Conservation (phyloP, 176 grass and related monocot genomes). For the Neostapfia colusana region DNA sequence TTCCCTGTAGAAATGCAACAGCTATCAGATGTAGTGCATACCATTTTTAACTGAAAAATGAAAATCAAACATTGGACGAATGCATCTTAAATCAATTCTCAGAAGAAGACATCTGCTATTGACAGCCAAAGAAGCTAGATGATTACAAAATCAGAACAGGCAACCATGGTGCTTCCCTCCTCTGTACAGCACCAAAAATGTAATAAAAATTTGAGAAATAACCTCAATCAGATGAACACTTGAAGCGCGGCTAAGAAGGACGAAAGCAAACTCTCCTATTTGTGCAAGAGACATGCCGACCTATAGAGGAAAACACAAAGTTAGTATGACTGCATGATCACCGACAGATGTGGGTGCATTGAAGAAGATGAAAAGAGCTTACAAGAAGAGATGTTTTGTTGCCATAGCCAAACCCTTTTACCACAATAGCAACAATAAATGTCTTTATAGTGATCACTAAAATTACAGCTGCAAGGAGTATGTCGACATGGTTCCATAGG, state of each 20-base stretch:
- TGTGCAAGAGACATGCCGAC: slow-evolving; percentile 99
- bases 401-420: slow-evolving; percentile 97
- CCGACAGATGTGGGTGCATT: not conserved
- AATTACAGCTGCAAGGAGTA: slow-evolving; percentile 96
- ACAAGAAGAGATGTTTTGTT: slow-evolving; percentile 99
- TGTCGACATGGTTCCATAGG: slow-evolving; percentile 99
- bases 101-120: not conserved
- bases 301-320: slow-evolving; percentile 38
- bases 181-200: not conserved
- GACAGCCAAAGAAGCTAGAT: not conserved
- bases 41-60: slow-evolving; percentile 11
- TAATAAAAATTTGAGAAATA: slow-evolving; percentile 33
- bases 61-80: not conserved
- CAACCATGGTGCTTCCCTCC: not conserved
- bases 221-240: slow-evolving; percentile 98
- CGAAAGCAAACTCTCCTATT: slow-evolving; percentile 99
- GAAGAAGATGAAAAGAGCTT: slow-evolving; percentile 40
- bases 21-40: slow-evolving; percentile 30
- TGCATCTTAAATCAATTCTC: not conserved
- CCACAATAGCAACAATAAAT: slow-evolving; percentile 72
- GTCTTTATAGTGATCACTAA: slow-evolving; percentile 96
- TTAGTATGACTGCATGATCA: slow-evolving; percentile 26
- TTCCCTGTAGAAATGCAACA: slow-evolving; percentile 69
- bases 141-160: not conserved
- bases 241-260: slow-evolving; percentile 98